These are phyloP conservation scores for Septoria petroselini DNA, from an alignment of 2,329 filamentous ascomycete species.

Conservation along the genomic window DNA sequence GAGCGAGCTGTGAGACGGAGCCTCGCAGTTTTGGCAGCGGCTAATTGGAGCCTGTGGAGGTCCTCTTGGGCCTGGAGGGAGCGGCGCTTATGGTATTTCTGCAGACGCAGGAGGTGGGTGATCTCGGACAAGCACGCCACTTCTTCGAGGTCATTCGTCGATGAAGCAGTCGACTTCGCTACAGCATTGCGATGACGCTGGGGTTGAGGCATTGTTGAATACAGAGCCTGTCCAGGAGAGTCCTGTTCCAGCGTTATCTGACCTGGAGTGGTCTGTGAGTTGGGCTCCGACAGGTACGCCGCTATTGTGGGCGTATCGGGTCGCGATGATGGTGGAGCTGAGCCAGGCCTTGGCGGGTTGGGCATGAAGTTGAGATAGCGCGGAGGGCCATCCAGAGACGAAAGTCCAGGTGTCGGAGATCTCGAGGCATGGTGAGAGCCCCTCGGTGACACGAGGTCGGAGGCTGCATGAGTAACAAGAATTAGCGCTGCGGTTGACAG, in stretches of 20 bases:
- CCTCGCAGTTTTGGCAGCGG: conserved; percentile 70
- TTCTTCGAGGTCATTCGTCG: conserved; percentile 6
- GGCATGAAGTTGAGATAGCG: conserved; percentile 24
- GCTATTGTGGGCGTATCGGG: conserved; percentile 28
- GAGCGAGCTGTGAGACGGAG: conserved; percentile 72
- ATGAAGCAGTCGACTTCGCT: neutral
- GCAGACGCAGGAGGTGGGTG: conserved; percentile 71
- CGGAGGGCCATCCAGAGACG: conserved; percentile 28
- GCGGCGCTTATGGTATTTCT: conserved; percentile 79
- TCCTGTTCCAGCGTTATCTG: conserved; percentile 10
- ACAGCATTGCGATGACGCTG: conserved; percentile 11
- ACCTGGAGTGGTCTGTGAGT: conserved; percentile 10
- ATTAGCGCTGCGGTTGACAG: conserved; percentile 36
- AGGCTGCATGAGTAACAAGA: conserved; percentile 30
- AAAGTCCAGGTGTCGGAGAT: conserved; percentile 27
- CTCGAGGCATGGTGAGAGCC: conserved; percentile 31
- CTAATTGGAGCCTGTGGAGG: conserved; percentile 70
- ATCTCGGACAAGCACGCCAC: conserved; percentile 60
- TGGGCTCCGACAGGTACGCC: conserved; percentile 18
- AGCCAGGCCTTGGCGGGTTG: conserved; percentile 15
- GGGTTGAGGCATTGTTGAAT: conserved; percentile 13
- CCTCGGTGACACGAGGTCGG: conserved; percentile 30
- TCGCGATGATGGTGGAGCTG: conserved; percentile 17
- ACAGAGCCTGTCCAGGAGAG: conserved; percentile 9
- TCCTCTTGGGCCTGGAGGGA: conserved; percentile 69